Base-by-base conservation (phyloP, 345 rosid genomes). In the Syzygium oleosum region DNA sequence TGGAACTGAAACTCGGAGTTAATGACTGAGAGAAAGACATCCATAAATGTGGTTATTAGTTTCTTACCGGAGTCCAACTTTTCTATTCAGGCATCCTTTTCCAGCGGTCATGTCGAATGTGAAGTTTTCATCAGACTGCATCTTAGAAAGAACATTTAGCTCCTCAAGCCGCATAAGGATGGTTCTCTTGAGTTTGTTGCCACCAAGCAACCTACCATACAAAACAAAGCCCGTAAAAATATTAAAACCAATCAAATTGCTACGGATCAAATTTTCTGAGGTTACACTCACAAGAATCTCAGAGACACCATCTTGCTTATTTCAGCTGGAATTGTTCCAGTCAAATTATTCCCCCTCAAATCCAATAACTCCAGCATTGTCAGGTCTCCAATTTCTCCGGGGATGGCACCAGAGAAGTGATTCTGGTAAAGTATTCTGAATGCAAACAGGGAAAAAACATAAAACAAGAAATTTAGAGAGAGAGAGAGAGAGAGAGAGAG, bases 31-130 rank as follows among this genome's bases (percentile, higher is more conserved):
- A 77, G 51, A 31, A 56, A 14, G 17, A 61, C 27, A n/a, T 38
- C 12, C 25, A 21, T 19, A 41, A 73, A 77, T 52, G 38, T 27
- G 51, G 85, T 16, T 51, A 87, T 55, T 19, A 87, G 59, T 27
- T 77, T 78, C 93, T 94, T 91, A 98, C 99, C 95, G 90, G 85
- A 90, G 93, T 80, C 95, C 93, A 88, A 92, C 84, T 92, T 96
- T 98, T 90, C 95, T 90, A 89, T 91, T 94, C 61, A 87, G 86
- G 88, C 93, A 90, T 86, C 87, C 86, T 79, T 85, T 77, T 88
- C 90, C 91, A 52, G 89, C 12, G 43, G 90, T 73, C 87, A 90
- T 43, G 63, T 90, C 87, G 9, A 89, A 84, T 84, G 86, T 88
- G 84, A 87, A 90, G 65, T 90, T 90, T 90, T 91, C 91, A 88